Base-by-base conservation (phyloP, 108 stramenopile genomes). In the Hondaea fermentalgiana region DNA sequence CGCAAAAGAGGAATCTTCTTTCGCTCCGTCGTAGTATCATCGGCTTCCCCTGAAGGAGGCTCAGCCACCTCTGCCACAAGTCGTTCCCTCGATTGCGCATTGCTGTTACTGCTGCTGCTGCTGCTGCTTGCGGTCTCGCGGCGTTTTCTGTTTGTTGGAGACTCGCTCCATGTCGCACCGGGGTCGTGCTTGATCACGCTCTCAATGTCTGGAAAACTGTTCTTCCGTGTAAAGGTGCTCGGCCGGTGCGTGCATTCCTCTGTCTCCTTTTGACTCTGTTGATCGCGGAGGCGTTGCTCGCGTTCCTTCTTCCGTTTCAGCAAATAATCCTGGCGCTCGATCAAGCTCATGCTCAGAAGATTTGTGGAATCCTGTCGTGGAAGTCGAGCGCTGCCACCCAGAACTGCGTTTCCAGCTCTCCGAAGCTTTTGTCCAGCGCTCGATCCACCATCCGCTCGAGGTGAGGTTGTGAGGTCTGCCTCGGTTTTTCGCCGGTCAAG, bases 111-210 rank as follows among this genome's bases (percentile, higher is more conserved):
- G 55, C 55, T 8, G 14, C 55, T 35, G 35, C 35, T 35, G 35
- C 35, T 35, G 35, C 35, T 35, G 35, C 35, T 35, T 59, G 2
- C 59, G n/a, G 21, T 59, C 19, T 59, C 59, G n/a, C 59, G 59
- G 59, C 64, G 64, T 23, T 69, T 69, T 42, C 64, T 14, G 42
- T 69, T 69, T 17, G 64, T 69, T 8, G 64, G 64, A 8, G 64
- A 69, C 42, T 69, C 64, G 5, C 64, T 69, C 64, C 64, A 69
- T 8, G 64, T 69, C 8, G 64, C 64, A 28, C 35, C 64, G 10
- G 64, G 64, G 64, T 69, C 64, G 42, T 69, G 64, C 51, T 83
- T 83, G n/a, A 83, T 53, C 8, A 83, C 76, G 51, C 76, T 83
- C 51, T 83, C 76, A 53, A 83, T 53, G 51, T 3, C 49, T 3